Evolutionary conservation across 164 flowering plant species (phyloP).

Genomic region (Dillenia turbinata): DNA sequence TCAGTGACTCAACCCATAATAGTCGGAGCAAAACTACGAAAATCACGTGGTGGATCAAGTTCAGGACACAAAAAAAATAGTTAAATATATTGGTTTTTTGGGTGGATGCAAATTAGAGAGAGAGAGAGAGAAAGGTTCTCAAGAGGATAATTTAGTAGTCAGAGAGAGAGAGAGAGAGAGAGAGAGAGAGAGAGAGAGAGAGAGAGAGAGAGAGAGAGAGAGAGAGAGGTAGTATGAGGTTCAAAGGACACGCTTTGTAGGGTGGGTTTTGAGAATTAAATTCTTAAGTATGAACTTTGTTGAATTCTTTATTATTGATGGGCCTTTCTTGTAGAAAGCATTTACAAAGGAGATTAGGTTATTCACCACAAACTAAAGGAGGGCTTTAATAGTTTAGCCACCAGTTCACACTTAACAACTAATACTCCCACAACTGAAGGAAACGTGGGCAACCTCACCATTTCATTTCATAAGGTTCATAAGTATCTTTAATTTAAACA

Average conservation of each 20-base stretch:
- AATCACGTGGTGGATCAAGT: too few relatives aligned
- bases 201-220: too few relatives aligned
- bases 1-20: too few relatives aligned
- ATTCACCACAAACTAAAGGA: conserved; percentile 14
- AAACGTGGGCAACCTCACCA: conserved; percentile 2
- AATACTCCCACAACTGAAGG: neutral
- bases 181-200: too few relatives aligned
- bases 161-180: too few relatives aligned
- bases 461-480: conserved; percentile 1
- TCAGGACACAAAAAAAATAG: too few relatives aligned
- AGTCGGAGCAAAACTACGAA: too few relatives aligned
- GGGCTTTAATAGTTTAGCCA: neutral
- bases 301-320: conserved; percentile 12
- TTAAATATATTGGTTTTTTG: too few relatives aligned
- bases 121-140: too few relatives aligned
- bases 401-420: conserved; percentile 5
- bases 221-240: too few relatives aligned
- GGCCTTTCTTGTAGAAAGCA: conserved; percentile 21
- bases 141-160: too few relatives aligned
- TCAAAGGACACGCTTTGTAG: neutral
- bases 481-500: neutral
- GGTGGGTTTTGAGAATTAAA: neutral
- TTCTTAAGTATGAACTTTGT: neutral
- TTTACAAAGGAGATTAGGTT: conserved; percentile 17
- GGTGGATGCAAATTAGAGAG: too few relatives aligned